These are phyloP conservation scores for Colletotrichum eleusines DNA, from an alignment of 2,329 filamentous ascomycete genomes.

Conservation along the genomic window DNA sequence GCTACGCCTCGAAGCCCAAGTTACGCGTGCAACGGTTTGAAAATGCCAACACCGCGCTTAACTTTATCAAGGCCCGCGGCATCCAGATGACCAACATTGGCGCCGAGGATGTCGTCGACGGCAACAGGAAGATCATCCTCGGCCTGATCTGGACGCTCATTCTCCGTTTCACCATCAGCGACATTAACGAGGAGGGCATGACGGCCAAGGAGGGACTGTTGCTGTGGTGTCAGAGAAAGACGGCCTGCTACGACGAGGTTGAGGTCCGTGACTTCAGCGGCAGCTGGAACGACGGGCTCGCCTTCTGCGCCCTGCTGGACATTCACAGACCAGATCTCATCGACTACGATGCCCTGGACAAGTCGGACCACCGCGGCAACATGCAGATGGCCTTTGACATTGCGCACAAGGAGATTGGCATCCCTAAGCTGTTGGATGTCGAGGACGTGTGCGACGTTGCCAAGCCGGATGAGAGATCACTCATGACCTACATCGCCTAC, in stretches of 20 bases:
- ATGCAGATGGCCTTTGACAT: slow-evolving; percentile 99
- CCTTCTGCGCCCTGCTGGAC: slow-evolving; percentile 95
- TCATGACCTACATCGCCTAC: slow-evolving; percentile 99
- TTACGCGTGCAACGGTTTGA: slow-evolving; percentile 97
- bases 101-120: slow-evolving; percentile 97
- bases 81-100: slow-evolving; percentile 99
- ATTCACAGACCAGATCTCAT: slow-evolving; percentile 98
- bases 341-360: slow-evolving; percentile 95
- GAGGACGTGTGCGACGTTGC: slow-evolving; percentile 98
- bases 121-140: slow-evolving; percentile 96
- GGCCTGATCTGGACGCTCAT: slow-evolving; percentile 99
- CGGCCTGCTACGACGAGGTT: slow-evolving; percentile 97
- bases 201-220: slow-evolving; percentile 96
- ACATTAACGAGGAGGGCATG: slow-evolving; percentile 98
- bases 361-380: slow-evolving; percentile 92
- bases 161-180: slow-evolving; percentile 96
- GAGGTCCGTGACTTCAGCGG: slow-evolving; percentile 94
- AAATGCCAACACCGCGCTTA: slow-evolving; percentile 94
- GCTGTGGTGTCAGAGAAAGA: slow-evolving; percentile 98
- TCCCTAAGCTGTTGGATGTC: slow-evolving; percentile 93
- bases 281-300: slow-evolving; percentile 97
- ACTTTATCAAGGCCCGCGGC: slow-evolving; percentile 90
- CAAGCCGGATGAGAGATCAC: slow-evolving; percentile 92
- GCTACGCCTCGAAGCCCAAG: slow-evolving; percentile 96
- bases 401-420: slow-evolving; percentile 94